Evolutionary conservation across 2,329 filamentous ascomycete species (phyloP), one percentile per base, ranked within the genome.

Genomic region (Penicillium concentricum): DNA sequence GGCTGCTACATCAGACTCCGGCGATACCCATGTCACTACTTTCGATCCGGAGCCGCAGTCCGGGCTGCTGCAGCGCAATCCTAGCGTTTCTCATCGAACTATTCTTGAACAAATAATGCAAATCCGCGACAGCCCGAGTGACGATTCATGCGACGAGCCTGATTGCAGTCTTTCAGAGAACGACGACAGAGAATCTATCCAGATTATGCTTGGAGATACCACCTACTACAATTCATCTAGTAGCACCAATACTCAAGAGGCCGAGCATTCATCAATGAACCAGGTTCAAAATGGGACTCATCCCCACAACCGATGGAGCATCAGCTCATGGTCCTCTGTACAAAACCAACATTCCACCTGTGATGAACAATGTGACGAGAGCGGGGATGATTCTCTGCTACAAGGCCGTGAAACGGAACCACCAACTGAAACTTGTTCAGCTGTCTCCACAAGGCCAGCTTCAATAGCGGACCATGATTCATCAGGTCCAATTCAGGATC

Each of bases 31-130:
- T 65, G 72, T 72, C 35, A 80, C 78, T 5, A 70, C 73, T 30
- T 89, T 91, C 63, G 89, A 92, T 62, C 81, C 80, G n/a, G 88
- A 91, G 63, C 81, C 86, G 22, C 88, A 91, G 68, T 84, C 81
- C 1, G 83, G 86, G n/a, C 62, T 74, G 75, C 81, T 64, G 54
- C 69, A 64, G 54, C 65, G 69, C 28, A 67, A 71, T 16, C 46
- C 68, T 20, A 67, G 69, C 53, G 43, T 62, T 9, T 70, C 72
- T 24, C 73, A 78, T 50, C 70, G 73, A 37, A 76, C 77, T n/a
- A 65, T 82, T 7, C 65, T 81, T 20, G 77, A 69, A 51, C 78
- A 81, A 41, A 79, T 82, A 28, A 78, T 78, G 74, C 73, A 75
- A 44, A 76, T 81, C 61, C 77, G 80, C 20, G 75, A 78, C 5